phyloP scores from a whole-genome alignment of 1,284 basidiomycete genomes.

The Leccinum pseudoinsigne region DNA sequence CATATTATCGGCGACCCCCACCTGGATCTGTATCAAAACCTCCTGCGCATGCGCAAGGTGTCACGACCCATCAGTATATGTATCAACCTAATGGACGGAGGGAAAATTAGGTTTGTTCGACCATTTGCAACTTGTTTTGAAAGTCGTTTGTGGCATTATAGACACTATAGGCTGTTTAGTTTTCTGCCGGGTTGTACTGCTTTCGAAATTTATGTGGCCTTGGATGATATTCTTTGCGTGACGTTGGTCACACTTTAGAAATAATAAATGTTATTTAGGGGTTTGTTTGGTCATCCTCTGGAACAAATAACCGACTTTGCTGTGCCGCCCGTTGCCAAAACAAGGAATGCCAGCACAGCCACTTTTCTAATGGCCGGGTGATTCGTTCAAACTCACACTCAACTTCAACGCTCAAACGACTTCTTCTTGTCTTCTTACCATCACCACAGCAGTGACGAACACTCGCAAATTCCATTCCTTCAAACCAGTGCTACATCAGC shows the following conservation, averaged over 20 bases:
- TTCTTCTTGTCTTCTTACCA: constrained; percentile 22
- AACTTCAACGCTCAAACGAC: constrained; percentile 27
- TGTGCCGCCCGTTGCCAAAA: constrained; percentile 16
- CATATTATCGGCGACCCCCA: constrained; percentile 39
- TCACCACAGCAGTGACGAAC: constrained; percentile 2
- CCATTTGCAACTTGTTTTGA: constrained; percentile 7
- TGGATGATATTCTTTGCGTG: constrained; percentile 15
- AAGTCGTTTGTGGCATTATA: constrained; percentile 5
- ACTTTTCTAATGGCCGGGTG: constrained; percentile 15
- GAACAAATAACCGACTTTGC: constrained; percentile 22
- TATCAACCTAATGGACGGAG: constrained; percentile 44
- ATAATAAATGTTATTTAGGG: background rate
- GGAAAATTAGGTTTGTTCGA: constrained; percentile 19
- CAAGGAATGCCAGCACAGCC: constrained; percentile 25
- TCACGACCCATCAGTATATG: constrained; percentile 45
- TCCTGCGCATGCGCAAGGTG: constrained; percentile 32
- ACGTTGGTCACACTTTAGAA: constrained; percentile 21
- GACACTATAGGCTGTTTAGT: constrained; percentile 10
- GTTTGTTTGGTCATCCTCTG: constrained; percentile 29
- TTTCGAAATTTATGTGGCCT: constrained; percentile 21
- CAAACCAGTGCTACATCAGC: background rate
- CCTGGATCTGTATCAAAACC: constrained; percentile 32
- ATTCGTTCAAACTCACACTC: constrained; percentile 19
- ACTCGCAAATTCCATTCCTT: background rate
- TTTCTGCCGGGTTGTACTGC: constrained; percentile 6